These are phyloP conservation scores for Aphanomyces invadans DNA, from an alignment of 352 stramenopile species.

Conservation along the genomic window DNA sequence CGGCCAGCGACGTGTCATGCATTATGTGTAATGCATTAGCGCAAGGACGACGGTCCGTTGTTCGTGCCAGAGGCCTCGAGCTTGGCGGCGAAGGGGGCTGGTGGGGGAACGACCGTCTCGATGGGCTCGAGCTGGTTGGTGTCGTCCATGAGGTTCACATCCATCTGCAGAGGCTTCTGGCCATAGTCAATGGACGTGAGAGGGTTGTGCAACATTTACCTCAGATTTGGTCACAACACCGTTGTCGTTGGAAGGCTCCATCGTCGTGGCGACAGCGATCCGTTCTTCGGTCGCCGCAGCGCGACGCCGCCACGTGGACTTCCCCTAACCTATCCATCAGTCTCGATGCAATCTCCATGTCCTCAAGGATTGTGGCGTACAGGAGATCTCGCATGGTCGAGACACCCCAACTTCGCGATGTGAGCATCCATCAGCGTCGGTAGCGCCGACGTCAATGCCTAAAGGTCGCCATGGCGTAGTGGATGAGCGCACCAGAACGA, in stretches of 20 bases:
- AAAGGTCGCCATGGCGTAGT: too few species aligned
- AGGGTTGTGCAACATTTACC: too few species aligned
- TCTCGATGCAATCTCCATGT: too few species aligned
- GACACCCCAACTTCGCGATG: conserved; percentile 51
- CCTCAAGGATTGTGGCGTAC: not conserved
- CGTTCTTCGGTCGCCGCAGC: not conserved
- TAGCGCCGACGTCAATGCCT: conserved; percentile 53
- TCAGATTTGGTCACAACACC: too few species aligned
- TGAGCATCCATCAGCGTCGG: conserved; percentile 57
- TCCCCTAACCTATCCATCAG: conserved; percentile 5
- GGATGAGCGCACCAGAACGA: too few species aligned
- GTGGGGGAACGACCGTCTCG: not conserved
- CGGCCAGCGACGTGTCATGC: too few species aligned
- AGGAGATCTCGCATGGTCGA: conserved; percentile 32
- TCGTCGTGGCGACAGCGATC: not conserved
- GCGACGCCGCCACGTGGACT: conserved; percentile 8
- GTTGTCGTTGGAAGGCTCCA: not conserved
- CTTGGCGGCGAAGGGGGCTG: not conserved
- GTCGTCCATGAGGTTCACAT: not conserved
- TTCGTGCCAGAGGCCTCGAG: not conserved
- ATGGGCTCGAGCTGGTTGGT: not conserved
- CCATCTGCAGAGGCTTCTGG: not conserved
- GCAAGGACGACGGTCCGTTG: not conserved
- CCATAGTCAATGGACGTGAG: too few species aligned
- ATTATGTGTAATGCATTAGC: too few species aligned